Percentiles rank a stretch among this genome's conserved stretches.
phyloP scores from a whole-genome alignment of 305 asterid genomes.

The Fraxinus paxiana region DNA sequence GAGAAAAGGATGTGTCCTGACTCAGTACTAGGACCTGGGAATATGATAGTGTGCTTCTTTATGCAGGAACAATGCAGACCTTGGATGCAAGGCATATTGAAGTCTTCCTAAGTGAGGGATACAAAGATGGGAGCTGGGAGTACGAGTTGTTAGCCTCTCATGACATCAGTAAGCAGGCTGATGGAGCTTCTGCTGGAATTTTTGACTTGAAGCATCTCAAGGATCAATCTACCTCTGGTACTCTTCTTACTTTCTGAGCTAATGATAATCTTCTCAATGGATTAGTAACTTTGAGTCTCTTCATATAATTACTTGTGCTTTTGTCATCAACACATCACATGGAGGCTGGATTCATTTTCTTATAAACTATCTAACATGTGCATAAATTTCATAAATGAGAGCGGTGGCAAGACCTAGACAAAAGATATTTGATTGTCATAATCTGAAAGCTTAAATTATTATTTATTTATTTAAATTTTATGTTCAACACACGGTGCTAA shows the following conservation, averaged over 20 bases:
- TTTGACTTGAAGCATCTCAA: conserved; percentile 74
- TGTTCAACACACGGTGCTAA: neutral
- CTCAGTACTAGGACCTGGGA: neutral
- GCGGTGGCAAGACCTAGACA: neutral
- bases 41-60: conserved; percentile 1
- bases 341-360: neutral
- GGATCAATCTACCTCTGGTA: conserved; percentile 67
- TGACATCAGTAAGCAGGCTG: conserved; percentile 49
- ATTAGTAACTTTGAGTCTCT: neutral
- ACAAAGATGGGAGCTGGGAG: conserved; percentile 70
- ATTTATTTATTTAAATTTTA: neutral
- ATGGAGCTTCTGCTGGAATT: conserved; percentile 75
- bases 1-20: neutral
- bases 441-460: neutral
- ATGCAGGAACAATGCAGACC: conserved; percentile 92
- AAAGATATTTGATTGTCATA: neutral
- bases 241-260: conserved; percentile 8
- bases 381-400: neutral
- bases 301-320: neutral
- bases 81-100: conserved; percentile 89
- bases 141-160: conserved; percentile 60
- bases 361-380: neutral
- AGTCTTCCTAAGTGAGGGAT: conserved; percentile 67
- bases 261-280: neutral
- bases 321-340: neutral